Base-by-base conservation (phyloP, 768 basidiomycete species). In the Pholiota conissans region DNA sequence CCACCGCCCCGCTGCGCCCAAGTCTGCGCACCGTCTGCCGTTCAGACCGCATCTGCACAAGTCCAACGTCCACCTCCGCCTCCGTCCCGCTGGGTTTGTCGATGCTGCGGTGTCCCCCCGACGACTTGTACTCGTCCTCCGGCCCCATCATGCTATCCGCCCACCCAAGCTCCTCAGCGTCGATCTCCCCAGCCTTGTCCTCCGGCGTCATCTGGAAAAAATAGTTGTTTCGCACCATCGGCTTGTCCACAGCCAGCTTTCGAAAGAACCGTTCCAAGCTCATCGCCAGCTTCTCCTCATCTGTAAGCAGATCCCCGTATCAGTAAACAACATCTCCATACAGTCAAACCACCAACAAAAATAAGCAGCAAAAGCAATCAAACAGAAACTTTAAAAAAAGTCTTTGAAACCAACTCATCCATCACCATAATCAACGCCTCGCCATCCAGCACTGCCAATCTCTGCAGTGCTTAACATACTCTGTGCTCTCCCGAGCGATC, bases 151-250 rank as follows among this genome's bases (percentile, higher is more conserved):
- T 83, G 45, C 79, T 81, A 59, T 69, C 69, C 29, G 78, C 79
- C 87, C 90, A 90, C 16, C 78, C 82, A 9, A 90, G 75, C 69
- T 89, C 86, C 57, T 87, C 83, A 18, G 82, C 80, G 67, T 89
- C 87, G 28, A 80, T 60, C 10, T 64, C 69, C n/a, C 63, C 59
- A 50, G 63, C 61, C 28, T 64, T 67, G 3, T 57, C 54, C 27
- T 49, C 50, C 39, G 49, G 47, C 34, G 13, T 60, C 42, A 71
- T 63, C 63, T 79, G 76, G 37, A 77, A 61, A 59, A 74, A 74
- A 70, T 86, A 90, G 70, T 92, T 91, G 72, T 86, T 87, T 50
- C 91, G 83, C 56, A 78, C 70, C 49, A 91, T 84, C 7, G 89
- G 85, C 68, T 88, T 86, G 68, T 88, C 84, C 45, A 87, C 76